Evolutionary conservation across 1,284 basidiomycete genomes (phyloP), one percentile per base, ranked within the genome.

Genomic region (Entoloma clypeatum): DNA sequence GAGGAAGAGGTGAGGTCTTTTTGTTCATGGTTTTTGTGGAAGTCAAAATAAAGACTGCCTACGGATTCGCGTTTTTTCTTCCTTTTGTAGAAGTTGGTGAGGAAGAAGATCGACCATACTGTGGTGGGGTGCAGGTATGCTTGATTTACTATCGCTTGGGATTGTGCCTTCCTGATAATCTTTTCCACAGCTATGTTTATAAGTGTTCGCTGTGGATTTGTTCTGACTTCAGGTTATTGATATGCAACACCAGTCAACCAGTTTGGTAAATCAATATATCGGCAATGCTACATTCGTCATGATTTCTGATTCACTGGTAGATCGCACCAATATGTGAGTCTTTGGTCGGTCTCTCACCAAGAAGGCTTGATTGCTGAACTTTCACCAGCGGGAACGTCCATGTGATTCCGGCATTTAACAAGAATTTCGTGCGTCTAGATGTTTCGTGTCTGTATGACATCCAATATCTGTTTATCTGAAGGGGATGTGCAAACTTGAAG

Each of bases 321-420:
- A 77, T 52, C 71, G 75, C 14, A 76, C 73, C 10, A 77, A 77
- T 47, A 75, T 76, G 74, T 75, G 40, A 43, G 60, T 51, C 10
- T 23, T 19, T 13, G 16, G 16, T 3, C 10, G 22, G 27, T 21
- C 10, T 18, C 14, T 24, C 10, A 21, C 11, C 5, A 30, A 33
- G 10, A 33, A 24, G 46, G 18, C 19, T 10, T 25, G 22, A 34
- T 17, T 33, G 8, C 27, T 31, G n/a, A n/a, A n/a, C n/a, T n/a
- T n/a, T n/a, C n/a, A n/a, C n/a, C n/a, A 76, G 74, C 35, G 75
- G 74, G 39, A 78, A 78, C 48, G 75, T 70, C 0, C 75, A 77
- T 54, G 69, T 75, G 7, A 59, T 77, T 29, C 32, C 59, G 2
- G 66, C 60, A 0, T 78, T 78, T 58, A 77, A 78, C 48, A 54